A percentile compares a stretch with the other conserved stretches of the same genome.
Evolutionary conservation across 768 basidiomycete species (phyloP).

Genomic region (Termitomyces sp.): DNA sequence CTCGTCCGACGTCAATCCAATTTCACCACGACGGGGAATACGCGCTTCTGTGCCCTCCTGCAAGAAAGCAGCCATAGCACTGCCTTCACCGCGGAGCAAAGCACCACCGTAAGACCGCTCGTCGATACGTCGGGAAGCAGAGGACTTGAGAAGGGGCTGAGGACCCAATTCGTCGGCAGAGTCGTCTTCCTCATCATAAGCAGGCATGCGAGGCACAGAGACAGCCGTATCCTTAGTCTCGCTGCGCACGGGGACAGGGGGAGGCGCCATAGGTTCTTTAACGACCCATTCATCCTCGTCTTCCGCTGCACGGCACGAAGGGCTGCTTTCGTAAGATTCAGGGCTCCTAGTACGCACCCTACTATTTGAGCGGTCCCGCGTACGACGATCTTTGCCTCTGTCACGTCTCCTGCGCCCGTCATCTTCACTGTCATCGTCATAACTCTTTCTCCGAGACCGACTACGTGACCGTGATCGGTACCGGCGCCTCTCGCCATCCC

Average conservation of each 20-base stretch:
- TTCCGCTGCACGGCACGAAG: slow-evolving; percentile 22
- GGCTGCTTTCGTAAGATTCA: slow-evolving; percentile 23
- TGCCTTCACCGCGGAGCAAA: slow-evolving; percentile 90
- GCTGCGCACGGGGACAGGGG: slow-evolving; percentile 12
- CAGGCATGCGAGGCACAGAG: slow-evolving; percentile 16
- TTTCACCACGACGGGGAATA: slow-evolving; percentile 98
- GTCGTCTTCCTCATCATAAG: slow-evolving; percentile 34
- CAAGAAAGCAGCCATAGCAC: slow-evolving; percentile 96
- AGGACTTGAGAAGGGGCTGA: slow-evolving; percentile 46
- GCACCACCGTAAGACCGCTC: slow-evolving; percentile 88
- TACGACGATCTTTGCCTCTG: slow-evolving; percentile 12
- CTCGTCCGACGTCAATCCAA: slow-evolving; percentile 82
- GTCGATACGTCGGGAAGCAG: slow-evolving; percentile 45
- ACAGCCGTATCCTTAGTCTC: slow-evolving; percentile 5
- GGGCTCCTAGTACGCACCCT: slow-evolving; percentile 26
- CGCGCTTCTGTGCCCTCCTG: slow-evolving; percentile 77
- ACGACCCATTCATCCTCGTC: slow-evolving; percentile 67
- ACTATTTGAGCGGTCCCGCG: slow-evolving; percentile 13
- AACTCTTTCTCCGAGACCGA: slow-evolving; percentile 23
- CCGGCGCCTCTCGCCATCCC: slow-evolving; percentile 28
- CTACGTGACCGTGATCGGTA: slow-evolving; percentile 29
- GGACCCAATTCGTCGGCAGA: slow-evolving; percentile 71
- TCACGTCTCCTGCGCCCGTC: slow-evolving; percentile 25
- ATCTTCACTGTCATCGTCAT: slow-evolving; percentile 32
- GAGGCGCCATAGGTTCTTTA: slow-evolving; percentile 32